Percentiles rank a stretch among this genome's conserved stretches.
These are phyloP conservation scores for Suillus sp. DNA, from an alignment of 768 basidiomycete genomes.

Conservation along the genomic window DNA sequence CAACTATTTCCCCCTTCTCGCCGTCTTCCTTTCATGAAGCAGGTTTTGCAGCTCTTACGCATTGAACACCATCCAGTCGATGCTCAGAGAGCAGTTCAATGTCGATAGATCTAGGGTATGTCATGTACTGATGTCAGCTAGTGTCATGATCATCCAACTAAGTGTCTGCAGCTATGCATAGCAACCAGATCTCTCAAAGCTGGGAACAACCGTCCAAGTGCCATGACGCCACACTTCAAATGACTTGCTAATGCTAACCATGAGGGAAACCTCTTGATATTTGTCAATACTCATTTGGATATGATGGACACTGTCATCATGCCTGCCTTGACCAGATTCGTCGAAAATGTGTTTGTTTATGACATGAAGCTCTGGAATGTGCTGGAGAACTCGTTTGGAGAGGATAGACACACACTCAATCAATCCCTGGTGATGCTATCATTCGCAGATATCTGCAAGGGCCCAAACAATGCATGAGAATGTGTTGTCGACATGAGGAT, in stretches of 20 bases:
- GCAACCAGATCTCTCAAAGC: neutral
- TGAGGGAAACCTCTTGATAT: neutral
- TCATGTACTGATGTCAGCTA: too few relatives aligned
- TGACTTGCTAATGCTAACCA: neutral
- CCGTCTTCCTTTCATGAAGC: too few relatives aligned
- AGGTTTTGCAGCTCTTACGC: too few relatives aligned
- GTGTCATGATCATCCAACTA: too few relatives aligned
- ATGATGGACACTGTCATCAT: neutral
- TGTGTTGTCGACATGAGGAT: neutral
- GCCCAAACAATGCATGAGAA: too few relatives aligned
- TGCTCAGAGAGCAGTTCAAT: too few relatives aligned
- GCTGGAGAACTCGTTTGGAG: constrained; percentile 1
- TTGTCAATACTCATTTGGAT: neutral
- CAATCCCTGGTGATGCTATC: neutral
- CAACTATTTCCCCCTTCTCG: too few relatives aligned
- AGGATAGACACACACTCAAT: neutral
- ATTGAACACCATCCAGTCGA: too few relatives aligned
- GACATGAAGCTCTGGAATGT: constrained; percentile 4
- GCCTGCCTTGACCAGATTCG: neutral
- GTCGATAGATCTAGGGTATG: too few relatives aligned
- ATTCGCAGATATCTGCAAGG: neutral
- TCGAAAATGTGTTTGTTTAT: constrained; percentile 5
- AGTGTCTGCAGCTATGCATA: neutral
- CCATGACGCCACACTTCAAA: neutral
- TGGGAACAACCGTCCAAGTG: neutral